A percentile compares a stretch with the other conserved stretches of the same genome.
Evolutionary conservation across 352 stramenopile genomes (phyloP).

Genomic region (Globisporangium viniferum): DNA sequence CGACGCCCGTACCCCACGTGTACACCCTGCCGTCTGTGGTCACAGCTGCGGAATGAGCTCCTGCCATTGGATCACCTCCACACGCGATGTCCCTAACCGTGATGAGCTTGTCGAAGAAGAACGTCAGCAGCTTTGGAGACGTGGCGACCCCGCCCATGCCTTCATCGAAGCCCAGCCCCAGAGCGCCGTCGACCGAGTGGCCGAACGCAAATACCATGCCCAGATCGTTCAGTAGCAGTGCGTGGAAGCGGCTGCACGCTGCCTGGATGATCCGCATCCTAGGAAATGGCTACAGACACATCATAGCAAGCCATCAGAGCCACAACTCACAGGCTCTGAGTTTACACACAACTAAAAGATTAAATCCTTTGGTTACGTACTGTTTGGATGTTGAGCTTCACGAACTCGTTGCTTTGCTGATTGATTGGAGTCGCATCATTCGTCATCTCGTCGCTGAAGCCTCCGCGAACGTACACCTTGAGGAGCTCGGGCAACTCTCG

Average conservation of each 20-base stretch:
- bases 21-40: slow-evolving; percentile 53
- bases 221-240: slow-evolving; percentile 60
- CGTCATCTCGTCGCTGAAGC: slow-evolving; percentile 4
- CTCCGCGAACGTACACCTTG: slow-evolving; percentile 13
- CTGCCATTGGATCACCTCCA: slow-evolving; percentile 50
- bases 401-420: neutral
- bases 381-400: slow-evolving; percentile 18
- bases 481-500: slow-evolving; percentile 17
- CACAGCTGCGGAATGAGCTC: slow-evolving; percentile 69
- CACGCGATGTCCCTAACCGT: slow-evolving; percentile 39
- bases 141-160: slow-evolving; percentile 6
- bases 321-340: neutral
- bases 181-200: slow-evolving; percentile 42
- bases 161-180: slow-evolving; percentile 32
- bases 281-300: slow-evolving; percentile 44
- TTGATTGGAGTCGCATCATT: no score
- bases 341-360: neutral
- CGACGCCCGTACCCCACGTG: slow-evolving; percentile 72
- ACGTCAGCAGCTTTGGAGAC: slow-evolving; percentile 39
- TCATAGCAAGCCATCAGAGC: neutral
- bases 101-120: slow-evolving; percentile 51
- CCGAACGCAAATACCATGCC: slow-evolving; percentile 64
- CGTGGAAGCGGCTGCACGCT: slow-evolving; percentile 55
- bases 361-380: slow-evolving; percentile 19
- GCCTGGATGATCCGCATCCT: slow-evolving; percentile 59